Base-by-base conservation (phyloP, 148 eudicot genomes). In the Vaccinium darrowii region DNA sequence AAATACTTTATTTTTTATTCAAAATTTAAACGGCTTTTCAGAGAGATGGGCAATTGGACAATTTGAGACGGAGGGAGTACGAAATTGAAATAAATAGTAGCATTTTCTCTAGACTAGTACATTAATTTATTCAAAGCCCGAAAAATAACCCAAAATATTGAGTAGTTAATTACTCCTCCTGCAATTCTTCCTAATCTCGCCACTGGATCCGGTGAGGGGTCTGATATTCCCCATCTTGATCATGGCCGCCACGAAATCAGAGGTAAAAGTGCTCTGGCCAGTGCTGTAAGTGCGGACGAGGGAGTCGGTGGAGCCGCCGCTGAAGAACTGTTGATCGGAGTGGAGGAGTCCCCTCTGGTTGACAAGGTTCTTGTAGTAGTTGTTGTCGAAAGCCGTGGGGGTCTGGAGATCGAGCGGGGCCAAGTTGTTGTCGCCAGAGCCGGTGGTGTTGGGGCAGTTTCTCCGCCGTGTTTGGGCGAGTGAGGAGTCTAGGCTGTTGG, bases 141-240 rank as follows among this genome's bases (percentile, higher is more conserved):
- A 8, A 79, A 79, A 33, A 4, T 19, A 56, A 8, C 50, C 18
- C 13, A 13, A 14, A 57, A 57, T 3, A 65, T 5, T 18, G 13
- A 19, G 1, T 25, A 25, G 7, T 88, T 79, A 92, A 63, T 93
- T 93, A 0, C 19, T 76, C 86, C 30, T 90, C 89, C 96, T 85
- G 86, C 96, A 93, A 19, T 92, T 93, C 91, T 88, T 92, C 83
- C 96, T 90, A 14, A 93, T 86, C 89, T 93, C 92, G 39, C 96
- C 96, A 15, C 51, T 89, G 1, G 89, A 83, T 50, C 96, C 96
- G 0, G 93, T 93, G 27, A 93, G 92, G 0, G 94, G 96, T 63
- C 87, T 88, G 76, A 93, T 91, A 65, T 92, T 91, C 9, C 92
- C 94, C 94, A 93, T 92, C 53, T 89, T 92, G 51, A 90, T 85